Base-by-base conservation (phyloP, 2,329 filamentous ascomycete species). In the Calonectria montana region DNA sequence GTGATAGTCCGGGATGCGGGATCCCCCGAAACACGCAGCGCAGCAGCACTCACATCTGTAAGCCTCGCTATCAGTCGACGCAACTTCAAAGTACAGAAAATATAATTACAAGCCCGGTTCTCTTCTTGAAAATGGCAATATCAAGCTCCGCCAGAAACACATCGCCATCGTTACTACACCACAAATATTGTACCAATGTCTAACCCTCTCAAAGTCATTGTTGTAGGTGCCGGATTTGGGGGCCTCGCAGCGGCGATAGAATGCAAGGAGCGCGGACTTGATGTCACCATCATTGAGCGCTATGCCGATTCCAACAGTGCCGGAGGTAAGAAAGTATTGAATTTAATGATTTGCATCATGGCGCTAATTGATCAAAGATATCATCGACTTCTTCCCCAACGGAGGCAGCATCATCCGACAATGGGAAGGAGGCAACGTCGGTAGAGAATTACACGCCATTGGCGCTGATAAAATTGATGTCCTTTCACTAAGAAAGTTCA, bases 381-480 rank as follows among this genome's bases (percentile, higher is more conserved):
- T 53, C 4, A 53, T 53, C 27, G 48, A 53, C 9, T 53, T 53
- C 27, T 53, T 53, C 48, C 48, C 48, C 27, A 53, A 53, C 18
- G 48, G 48, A 12, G 48, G 48, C 3, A 25, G 48, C 9, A 31
- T 53, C 4, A 21, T 53, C 13, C 27, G 16, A 12, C 8, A 13
- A 10, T 53, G 48, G 48, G 48, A 53, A 27, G 48, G 48, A 12
- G 48, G 48, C 16, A 53, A 53, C n/a, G 48, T 69, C 25, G 67
- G 67, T 8, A 41, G 45, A 27, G 59, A 69, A 16, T 27, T 69
- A 16, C 59, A 65, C 27, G 61, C 45, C 16, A 65, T 63, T 2
- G 59, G 67, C 15, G 55, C 50, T 15, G 57, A 47, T n/a, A 43
- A 57, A 5, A 66, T 65, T 21, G 62, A 57, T 12, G 39, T 53